Base-by-base conservation (phyloP, 805 yeast species). In the Cyberlindnera subsufficiens region DNA sequence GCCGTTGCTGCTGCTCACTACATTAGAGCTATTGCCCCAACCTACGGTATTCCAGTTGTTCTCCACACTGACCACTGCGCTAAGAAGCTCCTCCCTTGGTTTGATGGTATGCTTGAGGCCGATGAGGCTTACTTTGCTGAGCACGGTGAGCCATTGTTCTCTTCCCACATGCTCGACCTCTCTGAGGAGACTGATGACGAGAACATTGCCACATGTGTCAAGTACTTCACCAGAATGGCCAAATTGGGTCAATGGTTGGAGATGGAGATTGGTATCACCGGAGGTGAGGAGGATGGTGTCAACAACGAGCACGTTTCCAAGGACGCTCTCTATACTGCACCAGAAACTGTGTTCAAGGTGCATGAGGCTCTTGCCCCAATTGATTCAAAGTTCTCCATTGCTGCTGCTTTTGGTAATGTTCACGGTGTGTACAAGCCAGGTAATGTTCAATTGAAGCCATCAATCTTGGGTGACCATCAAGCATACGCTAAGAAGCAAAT, bases 231-330 rank as follows among this genome's bases (percentile, higher is more conserved):
- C 69, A 87, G 96, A 74, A 88, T 87, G 82, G 73, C 95, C 68
- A 88, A 86, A 75, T 77, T 91, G 80, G 77, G 80, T 74, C 98
- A 91, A 77, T 93, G 93, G 93, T 81, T 93, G 67, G 99, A 93
- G 80, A 93, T 93, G 99, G 99, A 93, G 79, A 93, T 93, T 67
- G 99, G 99, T 82, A 93, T 93, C 82, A 93, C 99, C 68, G 99
- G 99, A 75, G 99, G 99, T 83, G 99, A 93, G 78, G 99, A 93
- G 76, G 99, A 93, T 67, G 99, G 99, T 82, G 99, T 93, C 64
- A 93, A 93, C 84, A 93, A 93, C 81, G 95, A 91, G 72, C 77
- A 80, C 68, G 96, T 87, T 55, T 79, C 80, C 65, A 84, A 85
- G 74, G 89, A 86, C 52, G 68, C 85, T 53, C 76, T 93, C 61